A percentile compares a stretch with the other conserved stretches of the same genome.
Conservation (phyloP, 306 rosid genomes). For the Luffa aegyptiaca region DNA sequence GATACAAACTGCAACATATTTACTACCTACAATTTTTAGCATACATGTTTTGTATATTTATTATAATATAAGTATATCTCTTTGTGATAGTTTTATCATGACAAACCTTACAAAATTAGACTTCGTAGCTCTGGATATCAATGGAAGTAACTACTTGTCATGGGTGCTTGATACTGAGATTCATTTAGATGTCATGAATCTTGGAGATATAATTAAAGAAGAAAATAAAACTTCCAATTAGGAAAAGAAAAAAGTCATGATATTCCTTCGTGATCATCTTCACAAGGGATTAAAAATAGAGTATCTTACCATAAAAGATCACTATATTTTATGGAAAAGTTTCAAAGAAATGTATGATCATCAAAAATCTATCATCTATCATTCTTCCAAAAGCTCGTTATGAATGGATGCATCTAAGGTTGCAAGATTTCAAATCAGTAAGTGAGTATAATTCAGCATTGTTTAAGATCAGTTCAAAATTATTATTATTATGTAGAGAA, state of each 20-base stretch:
- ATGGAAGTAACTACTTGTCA: too few relatives aligned
- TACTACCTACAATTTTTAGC: background rate
- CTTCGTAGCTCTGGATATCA: too few relatives aligned
- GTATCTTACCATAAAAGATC: background rate
- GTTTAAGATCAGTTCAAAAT: too few relatives aligned
- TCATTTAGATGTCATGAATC: too few relatives aligned
- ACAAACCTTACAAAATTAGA: too few relatives aligned
- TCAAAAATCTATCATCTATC: background rate
- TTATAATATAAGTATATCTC: too few relatives aligned
- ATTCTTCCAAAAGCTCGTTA: background rate
- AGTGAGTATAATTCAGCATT: too few relatives aligned
- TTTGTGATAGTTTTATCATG: too few relatives aligned
- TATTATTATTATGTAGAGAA: too few relatives aligned
- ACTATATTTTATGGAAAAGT: background rate
- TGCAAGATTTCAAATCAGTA: background rate
- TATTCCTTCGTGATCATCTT: background rate
- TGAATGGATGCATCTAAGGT: background rate
- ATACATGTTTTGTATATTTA: too few relatives aligned
- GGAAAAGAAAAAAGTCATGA: background rate
- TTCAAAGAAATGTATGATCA: background rate
- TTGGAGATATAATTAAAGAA: background rate
- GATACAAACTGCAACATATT: too few relatives aligned
- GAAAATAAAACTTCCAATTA: background rate
- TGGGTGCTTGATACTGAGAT: too few relatives aligned
- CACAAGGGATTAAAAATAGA: background rate